Conservation (phyloP, 179 eudicot species). For the Vitellaria paradoxa region DNA sequence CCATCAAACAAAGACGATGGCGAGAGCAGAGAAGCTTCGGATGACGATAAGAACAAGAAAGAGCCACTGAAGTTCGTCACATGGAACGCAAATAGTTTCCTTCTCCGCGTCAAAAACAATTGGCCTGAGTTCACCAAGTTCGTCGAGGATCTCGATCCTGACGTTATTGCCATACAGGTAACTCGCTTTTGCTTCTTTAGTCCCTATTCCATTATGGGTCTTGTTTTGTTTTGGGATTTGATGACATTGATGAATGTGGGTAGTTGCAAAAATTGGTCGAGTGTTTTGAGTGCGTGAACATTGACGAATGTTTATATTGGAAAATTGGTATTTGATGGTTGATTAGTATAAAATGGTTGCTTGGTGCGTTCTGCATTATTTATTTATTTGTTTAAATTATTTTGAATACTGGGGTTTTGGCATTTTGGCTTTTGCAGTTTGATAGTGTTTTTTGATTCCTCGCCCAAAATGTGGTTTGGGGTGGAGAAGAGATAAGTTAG, state of each 20-base stretch:
- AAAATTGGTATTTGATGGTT: conserved; percentile 4
- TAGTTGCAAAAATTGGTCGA: background rate
- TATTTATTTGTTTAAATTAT: background rate
- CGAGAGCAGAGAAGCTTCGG: conserved; percentile 21
- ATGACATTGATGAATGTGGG: conserved; percentile 17
- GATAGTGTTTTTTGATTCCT: background rate
- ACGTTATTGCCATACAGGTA: conserved; percentile 91
- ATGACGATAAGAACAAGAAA: conserved; percentile 25
- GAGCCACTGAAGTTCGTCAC: conserved; percentile 92
- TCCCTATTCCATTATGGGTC: background rate
- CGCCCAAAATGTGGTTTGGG: background rate
- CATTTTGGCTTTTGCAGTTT: background rate
- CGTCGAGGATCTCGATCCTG: conserved; percentile 64
- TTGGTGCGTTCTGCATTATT: background rate
- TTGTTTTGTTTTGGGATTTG: conserved; percentile 14
- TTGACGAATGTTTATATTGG: background rate
- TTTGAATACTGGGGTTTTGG: background rate
- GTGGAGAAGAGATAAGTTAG: background rate
- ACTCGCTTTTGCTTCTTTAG: background rate
- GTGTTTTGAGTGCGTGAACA: background rate
- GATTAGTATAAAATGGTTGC: too few relatives aligned
- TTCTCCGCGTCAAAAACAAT: conserved; percentile 81
- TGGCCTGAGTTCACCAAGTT: conserved; percentile 78
- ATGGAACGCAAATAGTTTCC: conserved; percentile 95
- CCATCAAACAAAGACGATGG: conserved; percentile 9